Base-by-base conservation (phyloP, 176 grass and related monocot species). In the Musa beccarii region DNA sequence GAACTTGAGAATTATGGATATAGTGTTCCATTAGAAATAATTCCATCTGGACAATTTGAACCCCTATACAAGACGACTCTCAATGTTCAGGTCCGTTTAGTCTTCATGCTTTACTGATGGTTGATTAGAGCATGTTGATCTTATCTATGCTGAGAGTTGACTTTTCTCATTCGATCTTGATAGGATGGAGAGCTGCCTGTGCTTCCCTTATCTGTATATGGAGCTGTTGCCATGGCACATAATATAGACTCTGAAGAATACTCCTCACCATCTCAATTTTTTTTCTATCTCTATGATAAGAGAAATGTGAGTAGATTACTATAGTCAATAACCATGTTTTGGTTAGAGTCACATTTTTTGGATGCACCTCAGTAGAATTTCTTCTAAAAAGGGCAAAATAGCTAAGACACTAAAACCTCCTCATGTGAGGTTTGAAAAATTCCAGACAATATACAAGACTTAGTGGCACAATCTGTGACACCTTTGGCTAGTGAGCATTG, bases 221-320 rank as follows among this genome's bases (percentile, higher is more conserved):
- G 90, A 78, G 78, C 94, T 19, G 82, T 93, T 89, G 94, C 94
- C 21, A 97, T 97, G 94, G 82, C 88, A 2, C 94, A 97, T 71
- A 98, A 82, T 71, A 73, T 79, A 4, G 90, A 93, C 81, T 98
- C 90, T 57, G 90, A 93, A 75, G 90, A 98, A 71, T 89, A 93
- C 54, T 93, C 90, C 9, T 93, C 90, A 76, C 90, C 87, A 69
- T 90, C 75, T 11, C 94, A 98, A 64, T 93, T 97, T 78, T 98
- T 97, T 67, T 93, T 97, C 78, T 97, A 93, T 85, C 90, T 97
- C 22, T 97, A 97, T 87, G 94, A 97, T 75, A 97, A 97, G 77
- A 93, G 94, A 90, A 93, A 91, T 54, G 94, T 97, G 49, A 89
- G 93, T 89, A 69, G 73, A 80, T 16, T 12, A 15, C 5, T 29